Evolutionary conservation across 495 filamentous ascomycete species (phyloP), one percentile per base, ranked within the genome.

Genomic region (Penicillium egyptiacum): DNA sequence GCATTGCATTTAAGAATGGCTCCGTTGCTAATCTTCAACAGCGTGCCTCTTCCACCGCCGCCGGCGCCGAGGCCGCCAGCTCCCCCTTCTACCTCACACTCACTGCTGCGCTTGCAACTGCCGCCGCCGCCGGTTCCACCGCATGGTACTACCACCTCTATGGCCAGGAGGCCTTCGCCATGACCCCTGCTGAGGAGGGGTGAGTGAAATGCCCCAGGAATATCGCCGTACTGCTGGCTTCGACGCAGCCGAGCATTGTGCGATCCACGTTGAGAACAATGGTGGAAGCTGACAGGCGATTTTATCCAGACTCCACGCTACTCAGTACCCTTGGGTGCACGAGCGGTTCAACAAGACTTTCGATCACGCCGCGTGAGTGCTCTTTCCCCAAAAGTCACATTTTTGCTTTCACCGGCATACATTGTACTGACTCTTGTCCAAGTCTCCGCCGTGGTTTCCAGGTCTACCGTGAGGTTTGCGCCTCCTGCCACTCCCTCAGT

Each of bases 391-490:
- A 35, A 35, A 37, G 31, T 47, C 42, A 55, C 46, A 40, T 43
- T 42, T 31, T 39, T 40, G 35, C 37, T 39, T 28, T 47, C 52
- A 49, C 64, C 35, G 35, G 67, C 62, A 68, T 57, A 56, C 57
- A 26, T 31, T 40, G 56, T 62, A 57, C 68, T 77, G 55, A 78
- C 62, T 46, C 47, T 31, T 31, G 12, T 62, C 17, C 57, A 40
- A 96, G 93, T 65, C 92, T 99, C 64, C 94, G 95, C 69, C 92
- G 95, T 78, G 95, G 95, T 77, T 98, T 99, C 86, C 95, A 96
- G 80, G 95, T 99, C 70, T 99, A 99, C 84, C 91, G 88, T 66
- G 95, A 99, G 78, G 95, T 99, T 65, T 99, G 95, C 83, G 84
- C 93, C 49, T 88, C 90, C 56, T 99, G 95, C 82, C 95, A 99